Conservation (phyloP, 306 rosid genomes). For the Vigna reflexopilosa region DNA sequence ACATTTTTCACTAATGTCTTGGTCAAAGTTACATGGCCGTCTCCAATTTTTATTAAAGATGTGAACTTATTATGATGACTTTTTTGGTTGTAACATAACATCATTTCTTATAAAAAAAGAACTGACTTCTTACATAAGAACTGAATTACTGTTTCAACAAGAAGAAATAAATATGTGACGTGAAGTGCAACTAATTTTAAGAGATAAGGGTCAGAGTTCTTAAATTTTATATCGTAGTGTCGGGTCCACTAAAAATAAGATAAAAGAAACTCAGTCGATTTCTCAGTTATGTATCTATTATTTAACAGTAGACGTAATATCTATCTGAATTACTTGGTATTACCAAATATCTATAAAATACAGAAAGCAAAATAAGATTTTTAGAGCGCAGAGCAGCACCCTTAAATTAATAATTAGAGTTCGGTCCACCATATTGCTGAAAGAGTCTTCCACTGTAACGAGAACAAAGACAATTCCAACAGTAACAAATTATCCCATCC, state of each 20-base stretch:
- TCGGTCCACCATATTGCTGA: slow-evolving; percentile 19
- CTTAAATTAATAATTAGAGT: slow-evolving; percentile 20
- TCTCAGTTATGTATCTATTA: not conserved
- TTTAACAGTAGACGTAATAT: not conserved
- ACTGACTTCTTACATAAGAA: not conserved
- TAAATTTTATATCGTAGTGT: not conserved
- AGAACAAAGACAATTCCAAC: slow-evolving; percentile 27
- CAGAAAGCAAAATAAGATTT: not conserved
- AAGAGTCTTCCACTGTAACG: slow-evolving; percentile 1
- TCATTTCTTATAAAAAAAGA: not conserved
- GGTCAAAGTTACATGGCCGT: not conserved
- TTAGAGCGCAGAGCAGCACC: not conserved
- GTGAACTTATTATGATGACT: not conserved
- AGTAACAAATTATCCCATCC: slow-evolving; percentile 11
- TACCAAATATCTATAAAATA: not conserved
- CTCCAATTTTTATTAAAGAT: not conserved
- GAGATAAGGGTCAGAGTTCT: not conserved
- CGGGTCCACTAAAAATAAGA: not conserved
- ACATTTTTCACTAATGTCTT: not conserved
- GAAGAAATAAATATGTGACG: not conserved
- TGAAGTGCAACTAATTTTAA: not conserved
- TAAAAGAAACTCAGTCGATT: not conserved
- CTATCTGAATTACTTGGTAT: slow-evolving; percentile 3
- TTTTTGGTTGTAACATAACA: not conserved
- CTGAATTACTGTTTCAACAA: too few relatives aligned